Conservation (phyloP, 345 rosid species). For the Barbarea vulgaris region DNA sequence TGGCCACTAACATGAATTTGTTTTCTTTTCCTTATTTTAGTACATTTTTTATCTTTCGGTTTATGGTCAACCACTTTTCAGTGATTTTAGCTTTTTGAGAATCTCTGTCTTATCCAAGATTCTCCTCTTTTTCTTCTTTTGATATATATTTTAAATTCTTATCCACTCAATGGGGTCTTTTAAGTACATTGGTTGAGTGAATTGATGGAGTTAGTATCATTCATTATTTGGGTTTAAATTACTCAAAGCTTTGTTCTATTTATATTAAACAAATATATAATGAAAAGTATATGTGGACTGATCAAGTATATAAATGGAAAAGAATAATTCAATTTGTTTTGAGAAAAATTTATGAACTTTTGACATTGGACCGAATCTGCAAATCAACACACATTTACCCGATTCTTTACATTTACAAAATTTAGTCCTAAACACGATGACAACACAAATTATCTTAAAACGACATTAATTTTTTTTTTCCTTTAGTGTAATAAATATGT, state of each 20-base stretch:
- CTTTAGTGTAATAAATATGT: neutral
- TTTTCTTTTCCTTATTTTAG: neutral
- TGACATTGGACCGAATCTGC: neutral
- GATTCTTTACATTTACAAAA: neutral
- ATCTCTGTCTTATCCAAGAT: conserved; percentile 43
- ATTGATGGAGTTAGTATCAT: conserved; percentile 7
- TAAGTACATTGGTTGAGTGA: conserved; percentile 13
- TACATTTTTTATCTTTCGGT: conserved; percentile 24
- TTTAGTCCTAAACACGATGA: neutral
- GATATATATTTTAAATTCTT: neutral
- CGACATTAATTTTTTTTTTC: neutral
- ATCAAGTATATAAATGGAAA: neutral
- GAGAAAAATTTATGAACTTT: neutral
- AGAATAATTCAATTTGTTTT: neutral
- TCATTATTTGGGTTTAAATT: neutral
- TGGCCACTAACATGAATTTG: conserved; percentile 35
- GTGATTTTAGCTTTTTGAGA: conserved; percentile 24
- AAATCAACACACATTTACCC: neutral
- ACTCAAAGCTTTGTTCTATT: neutral
- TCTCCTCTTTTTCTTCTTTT: neutral
- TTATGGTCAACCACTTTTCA: conserved; percentile 34
- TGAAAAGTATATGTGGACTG: neutral
- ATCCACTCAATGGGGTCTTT: neutral
- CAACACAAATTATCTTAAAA: neutral
- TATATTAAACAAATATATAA: neutral